phyloP scores from a whole-genome alignment of 495 filamentous ascomycete species.

The Penicillium atrosanguineum region DNA sequence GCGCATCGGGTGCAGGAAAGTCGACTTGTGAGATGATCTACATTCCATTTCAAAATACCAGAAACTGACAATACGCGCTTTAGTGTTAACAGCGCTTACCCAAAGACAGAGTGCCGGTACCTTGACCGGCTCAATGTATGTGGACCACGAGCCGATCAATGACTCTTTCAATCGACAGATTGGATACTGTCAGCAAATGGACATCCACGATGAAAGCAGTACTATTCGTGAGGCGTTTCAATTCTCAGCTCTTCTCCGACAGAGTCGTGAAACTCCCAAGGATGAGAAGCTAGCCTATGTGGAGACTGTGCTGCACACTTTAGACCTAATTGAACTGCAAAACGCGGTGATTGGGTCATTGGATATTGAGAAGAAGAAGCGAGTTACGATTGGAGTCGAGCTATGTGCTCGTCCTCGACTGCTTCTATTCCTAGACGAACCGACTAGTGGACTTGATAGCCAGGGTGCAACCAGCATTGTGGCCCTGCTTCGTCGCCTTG shows the following conservation, averaged over 20 bases:
- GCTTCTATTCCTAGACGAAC: conserved; percentile 71
- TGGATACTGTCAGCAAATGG: conserved; percentile 82
- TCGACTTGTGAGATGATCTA: conserved; percentile 62
- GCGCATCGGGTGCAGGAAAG: conserved; percentile 82
- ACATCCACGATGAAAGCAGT: conserved; percentile 77
- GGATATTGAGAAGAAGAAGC: conserved; percentile 60
- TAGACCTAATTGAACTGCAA: conserved; percentile 81
- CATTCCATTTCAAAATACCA: neutral
- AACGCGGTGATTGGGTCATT: conserved; percentile 79
- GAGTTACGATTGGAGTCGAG: conserved; percentile 80
- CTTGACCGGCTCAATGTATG: conserved; percentile 68
- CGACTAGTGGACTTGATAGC: conserved; percentile 70
- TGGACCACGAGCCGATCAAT: conserved; percentile 66
- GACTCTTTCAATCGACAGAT: conserved; percentile 77
- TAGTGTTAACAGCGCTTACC: conserved; percentile 74
- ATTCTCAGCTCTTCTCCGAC: conserved; percentile 81
- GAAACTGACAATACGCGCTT: neutral
- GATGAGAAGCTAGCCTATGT: conserved; percentile 80
- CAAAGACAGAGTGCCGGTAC: conserved; percentile 72
- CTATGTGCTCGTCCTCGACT: conserved; percentile 72
- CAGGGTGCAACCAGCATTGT: conserved; percentile 72
- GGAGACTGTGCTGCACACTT: conserved; percentile 70
- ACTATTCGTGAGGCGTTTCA: conserved; percentile 84
- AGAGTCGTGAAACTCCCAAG: conserved; percentile 61
- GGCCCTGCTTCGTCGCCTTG: conserved; percentile 67